Base-by-base conservation (phyloP, 2,329 filamentous ascomycete genomes). In the Fusarium gaditjirri region DNA sequence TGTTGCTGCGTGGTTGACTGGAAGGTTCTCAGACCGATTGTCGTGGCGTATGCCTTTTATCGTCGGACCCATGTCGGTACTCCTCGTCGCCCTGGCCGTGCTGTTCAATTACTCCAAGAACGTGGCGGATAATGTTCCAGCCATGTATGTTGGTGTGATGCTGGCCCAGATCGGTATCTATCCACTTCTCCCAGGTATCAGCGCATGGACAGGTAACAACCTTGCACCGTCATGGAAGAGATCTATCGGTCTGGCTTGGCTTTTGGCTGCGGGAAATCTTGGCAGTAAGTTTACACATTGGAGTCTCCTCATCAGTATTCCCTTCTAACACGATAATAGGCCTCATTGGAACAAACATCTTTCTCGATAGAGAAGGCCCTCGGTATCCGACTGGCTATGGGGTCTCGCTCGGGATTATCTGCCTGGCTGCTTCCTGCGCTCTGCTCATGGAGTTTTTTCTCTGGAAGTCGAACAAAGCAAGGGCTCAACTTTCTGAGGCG, bases 1-100 rank as follows among this genome's bases (percentile, higher is more conserved):
- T 3, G 58, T 80, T 11, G 74, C 76, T 8, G 77, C 78, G 0
- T 79, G 77, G 57, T 19, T 76, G 1, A 72, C 78, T 17, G 78
- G 77, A 6, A 63, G 76, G 3, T 75, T 81, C 16, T 79, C 82
- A 1, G 82, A 84, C 66, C 71, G 77, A 2, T 80, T 76, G 29
- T 74, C 73, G 3, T 82, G 80, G 81, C 76, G 82, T 9, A 81
- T 83, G 80, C 82, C 81, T 0, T 83, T 83, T 35, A 80, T 83
- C 17, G 64, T 80, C 0, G 72, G 70, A 2, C 79, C 80, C 0
- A 79, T 81, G 65, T 44, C 75, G 1, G 71, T 75, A 2, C 65
- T 83, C 2, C 68, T 81, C 8, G 60, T 81, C 1, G 81, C 78
- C 1, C 80, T 80, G 33, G 58, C 73, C 3, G 77, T 83, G 16